Percentiles rank a stretch among this genome's conserved stretches.
Evolutionary conservation across 2,329 filamentous ascomycete genomes (phyloP).

Genomic region (Pseudocercospora musae): DNA sequence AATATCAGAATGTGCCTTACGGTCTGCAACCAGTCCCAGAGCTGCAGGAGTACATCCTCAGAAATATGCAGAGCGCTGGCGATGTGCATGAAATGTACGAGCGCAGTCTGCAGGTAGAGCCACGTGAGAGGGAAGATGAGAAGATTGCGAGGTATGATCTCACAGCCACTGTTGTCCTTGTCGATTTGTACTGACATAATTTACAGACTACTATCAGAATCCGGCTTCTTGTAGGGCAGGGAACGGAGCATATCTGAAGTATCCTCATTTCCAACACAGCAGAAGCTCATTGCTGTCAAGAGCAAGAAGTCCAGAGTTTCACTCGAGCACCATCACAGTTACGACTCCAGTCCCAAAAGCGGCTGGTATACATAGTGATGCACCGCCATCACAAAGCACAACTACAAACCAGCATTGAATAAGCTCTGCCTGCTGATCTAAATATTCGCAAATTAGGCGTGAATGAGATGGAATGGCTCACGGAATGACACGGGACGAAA

Average conservation of each 20-base stretch:
- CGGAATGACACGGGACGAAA: slow-evolving; percentile 8
- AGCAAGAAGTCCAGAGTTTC: slow-evolving; percentile 9
- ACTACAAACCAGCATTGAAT: not conserved
- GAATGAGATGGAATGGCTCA: slow-evolving; percentile 4
- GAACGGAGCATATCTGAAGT: slow-evolving; percentile 17
- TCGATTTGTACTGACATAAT: slow-evolving; percentile 15
- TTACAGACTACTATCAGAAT: slow-evolving; percentile 52
- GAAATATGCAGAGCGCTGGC: slow-evolving; percentile 90
- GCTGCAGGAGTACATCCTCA: slow-evolving; percentile 93
- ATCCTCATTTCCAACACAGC: slow-evolving; percentile 13
- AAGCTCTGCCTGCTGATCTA: not conserved
- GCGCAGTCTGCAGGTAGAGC: slow-evolving; percentile 88
- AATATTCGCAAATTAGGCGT: not conserved
- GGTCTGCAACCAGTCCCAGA: slow-evolving; percentile 83
- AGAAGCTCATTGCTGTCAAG: slow-evolving; percentile 5
- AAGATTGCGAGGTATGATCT: slow-evolving; percentile 89
- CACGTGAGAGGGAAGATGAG: slow-evolving; percentile 94
- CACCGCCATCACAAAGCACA: not conserved
- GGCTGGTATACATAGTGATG: slow-evolving; percentile 10
- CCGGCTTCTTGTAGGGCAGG: slow-evolving; percentile 49
- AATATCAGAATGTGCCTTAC: slow-evolving; percentile 98
- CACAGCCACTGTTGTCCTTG: not conserved
- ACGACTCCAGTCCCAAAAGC: slow-evolving; percentile 9
- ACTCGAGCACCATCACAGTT: not conserved
- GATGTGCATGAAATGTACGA: slow-evolving; percentile 99